A percentile compares a stretch with the other conserved stretches of the same genome.
Conservation (phyloP, 257 asterid species). For the Rauvolfia tetraphylla region DNA sequence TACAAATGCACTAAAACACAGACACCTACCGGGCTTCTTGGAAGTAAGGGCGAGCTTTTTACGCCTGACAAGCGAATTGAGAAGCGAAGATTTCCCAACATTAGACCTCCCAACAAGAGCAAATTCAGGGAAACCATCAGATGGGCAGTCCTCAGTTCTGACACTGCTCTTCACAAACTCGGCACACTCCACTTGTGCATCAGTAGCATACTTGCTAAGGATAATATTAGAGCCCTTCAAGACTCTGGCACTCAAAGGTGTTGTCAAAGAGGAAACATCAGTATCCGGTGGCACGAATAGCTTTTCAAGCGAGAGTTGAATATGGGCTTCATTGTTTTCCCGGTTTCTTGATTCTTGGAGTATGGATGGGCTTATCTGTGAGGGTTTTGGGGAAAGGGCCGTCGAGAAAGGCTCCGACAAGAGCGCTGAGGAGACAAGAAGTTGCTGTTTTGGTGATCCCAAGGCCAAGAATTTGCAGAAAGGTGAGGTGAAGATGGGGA, state of each 20-base stretch:
- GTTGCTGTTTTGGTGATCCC: conserved; percentile 3
- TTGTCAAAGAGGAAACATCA: conserved; percentile 40
- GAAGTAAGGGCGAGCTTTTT: conserved; percentile 92
- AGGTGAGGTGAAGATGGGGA: conserved; percentile 20
- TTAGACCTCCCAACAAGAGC: conserved; percentile 97
- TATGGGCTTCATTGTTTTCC: conserved; percentile 19
- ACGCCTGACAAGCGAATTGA: conserved; percentile 81
- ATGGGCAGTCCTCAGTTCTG: conserved; percentile 62
- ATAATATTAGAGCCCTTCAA: conserved; percentile 90
- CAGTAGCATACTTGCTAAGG: conserved; percentile 72
- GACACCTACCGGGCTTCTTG: conserved; percentile 73
- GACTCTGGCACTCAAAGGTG: conserved; percentile 53
- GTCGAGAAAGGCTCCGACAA: conserved; percentile 24
- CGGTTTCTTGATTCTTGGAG: conserved; percentile 16
- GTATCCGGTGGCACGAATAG: conserved; percentile 87
- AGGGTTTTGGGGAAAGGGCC: conserved; percentile 16
- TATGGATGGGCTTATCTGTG: conserved; percentile 14
- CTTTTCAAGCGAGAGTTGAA: conserved; percentile 52
- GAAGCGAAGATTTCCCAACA: conserved; percentile 90
- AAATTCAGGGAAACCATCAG: conserved; percentile 79
- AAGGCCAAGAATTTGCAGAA: conserved; percentile 15
- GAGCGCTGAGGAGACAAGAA: conserved; percentile 25
- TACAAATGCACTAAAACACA: not conserved
- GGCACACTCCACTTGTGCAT: conserved; percentile 62
- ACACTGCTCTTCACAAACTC: conserved; percentile 96